Evolutionary conservation across 352 stramenopile species (phyloP), one percentile per base, ranked within the genome.

Genomic region (Globisporangium paddicum): DNA sequence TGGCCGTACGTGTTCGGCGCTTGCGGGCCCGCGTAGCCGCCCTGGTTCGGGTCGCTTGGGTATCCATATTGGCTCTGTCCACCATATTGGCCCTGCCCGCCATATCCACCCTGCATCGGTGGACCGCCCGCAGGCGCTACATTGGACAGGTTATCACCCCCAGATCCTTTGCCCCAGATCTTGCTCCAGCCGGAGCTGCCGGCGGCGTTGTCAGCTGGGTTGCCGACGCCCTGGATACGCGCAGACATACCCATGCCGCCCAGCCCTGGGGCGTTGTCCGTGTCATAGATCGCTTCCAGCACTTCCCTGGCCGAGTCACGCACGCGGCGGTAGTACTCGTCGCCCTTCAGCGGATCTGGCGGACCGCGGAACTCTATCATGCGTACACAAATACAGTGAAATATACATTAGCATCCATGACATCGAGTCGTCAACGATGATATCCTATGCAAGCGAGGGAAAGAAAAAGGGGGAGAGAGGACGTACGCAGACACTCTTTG

Each of bases 241-340:
- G 75, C 82, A 52, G 82, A 91, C 66, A 94, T 94, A 38, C 84
- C 84, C 72, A 90, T 86, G 16, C 72, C 80, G 32, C 77, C 58
- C 3, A 92, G 66, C 8, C 79, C 79, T 0, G 75, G 75, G 16
- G 74, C 54, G 41, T 81, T 86, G 69, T 94, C 83, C 64, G 82
- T 94, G 68, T 96, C 86, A 64, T 98, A 98, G 58, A 98, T 92
- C 25, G 89, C 92, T 63, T 98, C 96, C 26, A 98, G 73, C 51
- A 89, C 92, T 35, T 98, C 96, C 73, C 98, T 98, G 1, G 94
- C 96, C 0, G 93, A 88, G 19, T 96, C 84, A 25, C 95, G 78
- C 23, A 98, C 93, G 30, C 84, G 82, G 45, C 92, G 83, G 66
- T 97, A 98, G 63, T 93, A 96, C 60, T 98, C 87, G 70, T 98